These are phyloP conservation scores for Candida yuanshanica DNA, from an alignment of 805 yeast species.

Conservation along the genomic window DNA sequence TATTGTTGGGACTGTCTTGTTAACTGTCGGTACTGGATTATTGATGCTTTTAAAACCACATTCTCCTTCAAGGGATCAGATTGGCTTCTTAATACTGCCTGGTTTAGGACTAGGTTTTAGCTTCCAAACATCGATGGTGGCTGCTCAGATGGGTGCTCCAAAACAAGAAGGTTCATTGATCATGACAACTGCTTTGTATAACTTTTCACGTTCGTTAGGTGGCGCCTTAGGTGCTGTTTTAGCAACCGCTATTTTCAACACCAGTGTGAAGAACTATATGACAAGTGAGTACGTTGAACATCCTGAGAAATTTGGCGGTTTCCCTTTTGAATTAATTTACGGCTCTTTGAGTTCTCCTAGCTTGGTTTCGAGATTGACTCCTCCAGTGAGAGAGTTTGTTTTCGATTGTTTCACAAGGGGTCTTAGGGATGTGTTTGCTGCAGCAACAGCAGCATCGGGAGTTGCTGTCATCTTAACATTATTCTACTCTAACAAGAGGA, in stretches of 20 bases:
- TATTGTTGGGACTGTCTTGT: conserved; percentile 12
- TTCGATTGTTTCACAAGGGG: conserved; percentile 26
- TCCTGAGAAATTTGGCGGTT: neutral
- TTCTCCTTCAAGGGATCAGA: conserved; percentile 30
- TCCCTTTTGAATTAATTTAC: neutral
- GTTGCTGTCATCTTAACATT: conserved; percentile 26
- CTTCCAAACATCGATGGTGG: conserved; percentile 39
- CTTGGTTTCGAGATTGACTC: neutral
- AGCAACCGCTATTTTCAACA: conserved; percentile 36
- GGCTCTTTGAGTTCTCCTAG: neutral
- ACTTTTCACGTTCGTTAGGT: conserved; percentile 40
- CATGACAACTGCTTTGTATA: conserved; percentile 39
- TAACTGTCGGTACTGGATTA: conserved; percentile 28
- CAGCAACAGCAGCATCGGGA: conserved; percentile 32
- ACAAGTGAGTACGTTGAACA: neutral
- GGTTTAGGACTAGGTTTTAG: conserved; percentile 45
- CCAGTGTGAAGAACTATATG: conserved; percentile 19
- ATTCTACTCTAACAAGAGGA: conserved; percentile 34
- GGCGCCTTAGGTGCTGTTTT: conserved; percentile 40
- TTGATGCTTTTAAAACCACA: conserved; percentile 7
- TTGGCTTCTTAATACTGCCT: conserved; percentile 40
- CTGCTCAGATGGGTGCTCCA: conserved; percentile 46
- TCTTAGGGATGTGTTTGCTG: conserved; percentile 33
- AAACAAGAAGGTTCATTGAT: conserved; percentile 44
- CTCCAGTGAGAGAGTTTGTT: neutral